Evolutionary conservation across 2,329 filamentous ascomycete species (phyloP).

Genomic region (Chaetomium globosum): DNA sequence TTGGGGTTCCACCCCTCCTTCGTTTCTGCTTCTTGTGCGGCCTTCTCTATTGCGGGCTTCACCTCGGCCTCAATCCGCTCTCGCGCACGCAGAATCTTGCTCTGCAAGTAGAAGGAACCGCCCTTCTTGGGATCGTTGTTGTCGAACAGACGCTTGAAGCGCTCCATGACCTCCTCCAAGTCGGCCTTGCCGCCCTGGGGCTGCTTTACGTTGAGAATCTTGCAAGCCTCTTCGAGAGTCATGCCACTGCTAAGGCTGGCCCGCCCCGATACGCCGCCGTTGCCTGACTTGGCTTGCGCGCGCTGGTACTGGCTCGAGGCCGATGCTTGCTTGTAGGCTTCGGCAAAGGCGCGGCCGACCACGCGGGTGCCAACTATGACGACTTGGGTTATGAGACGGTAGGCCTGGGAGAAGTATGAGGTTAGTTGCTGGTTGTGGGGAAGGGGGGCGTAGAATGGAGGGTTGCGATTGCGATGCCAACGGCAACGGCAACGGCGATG

Average conservation of each 20-base stretch:
- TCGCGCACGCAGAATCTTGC: constrained; percentile 88
- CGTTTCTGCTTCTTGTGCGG: constrained; percentile 73
- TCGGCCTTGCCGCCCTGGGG: constrained; percentile 77
- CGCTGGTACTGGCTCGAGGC: constrained; percentile 82
- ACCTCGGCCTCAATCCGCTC: constrained; percentile 91
- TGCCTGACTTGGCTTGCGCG: constrained; percentile 65
- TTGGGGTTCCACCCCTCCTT: constrained; percentile 92
- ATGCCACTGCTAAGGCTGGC: constrained; percentile 66
- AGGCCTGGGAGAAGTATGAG: constrained; percentile 63
- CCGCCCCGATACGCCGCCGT: constrained; percentile 48
- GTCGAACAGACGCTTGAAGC: constrained; percentile 95
- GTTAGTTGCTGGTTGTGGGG: constrained; percentile 16
- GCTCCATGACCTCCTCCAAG: constrained; percentile 75
- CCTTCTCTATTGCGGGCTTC: constrained; percentile 69
- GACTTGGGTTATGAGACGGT: constrained; percentile 92
- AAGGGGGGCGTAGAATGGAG: neutral
- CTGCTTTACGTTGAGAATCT: constrained; percentile 93
- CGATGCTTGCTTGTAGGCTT: constrained; percentile 93
- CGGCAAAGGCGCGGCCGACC: constrained; percentile 86
- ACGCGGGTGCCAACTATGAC: constrained; percentile 88
- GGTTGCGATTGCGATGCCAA: neutral
- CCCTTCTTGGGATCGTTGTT: constrained; percentile 92
- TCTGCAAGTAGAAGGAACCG: constrained; percentile 97
- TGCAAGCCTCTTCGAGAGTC: constrained; percentile 94
- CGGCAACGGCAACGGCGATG: neutral